These are phyloP conservation scores for Gaultheria prostrata DNA, from an alignment of 148 eudicot species.

Conservation along the genomic window DNA sequence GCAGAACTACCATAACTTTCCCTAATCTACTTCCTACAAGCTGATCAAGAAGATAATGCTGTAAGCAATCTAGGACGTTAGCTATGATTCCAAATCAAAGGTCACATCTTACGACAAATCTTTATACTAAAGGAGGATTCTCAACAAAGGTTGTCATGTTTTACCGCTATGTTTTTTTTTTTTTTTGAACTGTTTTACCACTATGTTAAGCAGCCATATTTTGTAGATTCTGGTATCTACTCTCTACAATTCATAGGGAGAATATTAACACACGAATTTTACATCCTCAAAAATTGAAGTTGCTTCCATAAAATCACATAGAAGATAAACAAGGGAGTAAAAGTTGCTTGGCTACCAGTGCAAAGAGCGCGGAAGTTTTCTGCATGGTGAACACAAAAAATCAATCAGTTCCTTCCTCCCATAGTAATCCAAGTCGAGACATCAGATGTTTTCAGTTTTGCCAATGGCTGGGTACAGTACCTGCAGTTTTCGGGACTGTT, in stretches of 20 bases:
- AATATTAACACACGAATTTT: background rate
- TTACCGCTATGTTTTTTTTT: too few species aligned
- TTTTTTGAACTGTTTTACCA: too few species aligned
- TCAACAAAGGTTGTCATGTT: background rate
- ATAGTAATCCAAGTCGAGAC: background rate
- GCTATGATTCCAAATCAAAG: background rate
- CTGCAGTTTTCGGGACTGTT: slow-evolving; percentile 83
- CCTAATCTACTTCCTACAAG: background rate
- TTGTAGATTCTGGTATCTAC: background rate
- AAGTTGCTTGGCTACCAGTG: slow-evolving; percentile 90
- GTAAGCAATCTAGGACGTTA: background rate
- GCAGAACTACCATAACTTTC: background rate
- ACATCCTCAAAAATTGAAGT: background rate
- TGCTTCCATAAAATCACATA: background rate
- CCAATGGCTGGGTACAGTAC: slow-evolving; percentile 31
- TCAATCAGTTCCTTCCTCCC: background rate
- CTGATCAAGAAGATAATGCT: background rate
- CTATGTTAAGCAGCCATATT: too few species aligned
- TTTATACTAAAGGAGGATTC: background rate
- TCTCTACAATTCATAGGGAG: background rate
- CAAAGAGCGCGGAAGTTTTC: slow-evolving; percentile 98
- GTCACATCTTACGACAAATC: background rate
- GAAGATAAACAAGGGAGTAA: slow-evolving; percentile 27
- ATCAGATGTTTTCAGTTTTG: background rate
- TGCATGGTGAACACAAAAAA: slow-evolving; percentile 38